phyloP scores from a whole-genome alignment of 2,329 filamentous ascomycete species.

The Aureobasidium sp. region DNA sequence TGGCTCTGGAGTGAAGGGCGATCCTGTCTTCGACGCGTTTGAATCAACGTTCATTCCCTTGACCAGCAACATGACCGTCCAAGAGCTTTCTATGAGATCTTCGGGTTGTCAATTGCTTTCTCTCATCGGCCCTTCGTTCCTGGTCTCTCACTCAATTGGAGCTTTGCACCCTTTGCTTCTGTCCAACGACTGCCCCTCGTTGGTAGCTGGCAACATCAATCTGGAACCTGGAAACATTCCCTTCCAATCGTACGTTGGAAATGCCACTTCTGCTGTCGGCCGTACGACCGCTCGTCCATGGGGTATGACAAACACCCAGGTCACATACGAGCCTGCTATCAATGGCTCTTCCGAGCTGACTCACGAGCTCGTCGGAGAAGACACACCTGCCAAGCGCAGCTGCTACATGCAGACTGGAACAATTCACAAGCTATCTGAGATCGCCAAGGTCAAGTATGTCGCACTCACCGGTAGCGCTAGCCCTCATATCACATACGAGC shows the following conservation, averaged over 20 bases:
- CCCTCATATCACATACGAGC: slow-evolving; percentile 46
- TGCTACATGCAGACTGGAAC: slow-evolving; percentile 34
- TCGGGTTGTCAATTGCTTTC: slow-evolving; percentile 24
- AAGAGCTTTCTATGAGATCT: slow-evolving; percentile 23
- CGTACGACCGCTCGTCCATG: slow-evolving; percentile 19
- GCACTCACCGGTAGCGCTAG: slow-evolving; percentile 46
- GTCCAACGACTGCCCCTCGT: slow-evolving; percentile 39
- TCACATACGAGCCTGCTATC: slow-evolving; percentile 27
- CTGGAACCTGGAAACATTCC: slow-evolving; percentile 48
- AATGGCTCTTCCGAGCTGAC: slow-evolving; percentile 18
- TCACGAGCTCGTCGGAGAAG: slow-evolving; percentile 19
- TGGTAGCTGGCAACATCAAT: slow-evolving; percentile 42
- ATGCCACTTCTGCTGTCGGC: slow-evolving; percentile 13
- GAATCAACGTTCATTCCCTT: slow-evolving; percentile 22
- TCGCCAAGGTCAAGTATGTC: slow-evolving; percentile 40
- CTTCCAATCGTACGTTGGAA: slow-evolving; percentile 26
- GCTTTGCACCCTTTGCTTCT: slow-evolving; percentile 34
- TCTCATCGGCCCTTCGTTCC: slow-evolving; percentile 24
- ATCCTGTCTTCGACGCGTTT: slow-evolving; percentile 25
- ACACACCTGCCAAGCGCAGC: slow-evolving; percentile 22
- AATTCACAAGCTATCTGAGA: slow-evolving; percentile 38
- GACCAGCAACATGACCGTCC: slow-evolving; percentile 21
- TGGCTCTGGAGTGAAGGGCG: slow-evolving; percentile 16
- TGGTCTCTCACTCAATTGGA: slow-evolving; percentile 27
- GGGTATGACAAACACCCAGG: slow-evolving; percentile 26